Base-by-base conservation (phyloP, 441 rosid species). In the Gossypium trilobum region DNA sequence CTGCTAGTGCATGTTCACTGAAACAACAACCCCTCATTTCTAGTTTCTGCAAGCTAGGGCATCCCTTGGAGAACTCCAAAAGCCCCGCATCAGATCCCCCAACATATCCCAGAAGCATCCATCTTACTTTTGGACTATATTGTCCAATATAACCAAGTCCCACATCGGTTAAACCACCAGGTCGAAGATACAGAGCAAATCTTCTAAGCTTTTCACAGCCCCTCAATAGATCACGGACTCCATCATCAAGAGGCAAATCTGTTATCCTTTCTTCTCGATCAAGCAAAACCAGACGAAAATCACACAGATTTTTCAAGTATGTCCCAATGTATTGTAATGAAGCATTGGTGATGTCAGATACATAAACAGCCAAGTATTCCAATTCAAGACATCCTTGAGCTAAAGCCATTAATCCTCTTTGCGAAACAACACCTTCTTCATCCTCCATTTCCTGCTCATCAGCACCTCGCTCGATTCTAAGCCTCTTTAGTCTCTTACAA, bases 1-100 rank as follows among this genome's bases (percentile, higher is more conserved):
- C 77, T 2, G 98, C 92, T 6, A 95, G 77, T 29, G 94, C 99
- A n/a, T 64, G 70, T 75, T 89, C 97, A 1, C 86, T 91, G 84
- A 95, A 95, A 81, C 85, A 84, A 75, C 98, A 95, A 5, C 91
- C 96, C 77, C 95, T 87, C 89, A 95, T 95, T 77, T 92, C 99
- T 16, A 95, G 88, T 76, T 87, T 95, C 73, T 87, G 95, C 69
- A 95, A 84, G 56, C 83, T 87, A 6, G 92, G 95, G 75, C 99
- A 95, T 46, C 99, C 99, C 57, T 75, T 82, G 0, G 99, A 85
- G 77, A 95, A 91, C 73, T 79, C 92, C 78, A 87, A 54, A 33
- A 95, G 75, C 65, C 99, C 99, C 0, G 71, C 84, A 23, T 95
- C 98, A 5, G 95, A 73, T 59, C 82, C 90, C 17, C 98, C 99